phyloP scores from a whole-genome alignment of 495 filamentous ascomycete genomes.

The Neurospora sp. region DNA sequence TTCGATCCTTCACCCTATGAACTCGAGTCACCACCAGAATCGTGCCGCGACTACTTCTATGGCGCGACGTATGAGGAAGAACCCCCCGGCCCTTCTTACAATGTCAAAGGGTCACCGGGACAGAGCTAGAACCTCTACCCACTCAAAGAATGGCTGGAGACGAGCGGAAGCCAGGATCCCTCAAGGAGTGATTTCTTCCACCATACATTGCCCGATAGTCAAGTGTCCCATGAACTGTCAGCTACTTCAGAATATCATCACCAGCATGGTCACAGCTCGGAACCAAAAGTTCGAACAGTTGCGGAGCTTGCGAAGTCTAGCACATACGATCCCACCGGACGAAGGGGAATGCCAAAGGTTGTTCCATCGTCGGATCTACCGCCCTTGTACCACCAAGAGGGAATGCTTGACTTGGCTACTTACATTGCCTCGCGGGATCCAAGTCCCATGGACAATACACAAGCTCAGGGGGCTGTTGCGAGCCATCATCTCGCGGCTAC shows the following conservation, averaged over 20 bases:
- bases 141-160: slow-evolving; percentile 2
- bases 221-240: neutral
- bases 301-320: slow-evolving; percentile 3
- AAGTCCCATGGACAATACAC: neutral
- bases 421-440: neutral
- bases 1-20: neutral
- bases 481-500: neutral
- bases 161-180: neutral
- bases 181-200: neutral
- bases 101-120: neutral
- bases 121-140: slow-evolving; percentile 10
- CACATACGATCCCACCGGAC: neutral
- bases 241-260: slow-evolving; percentile 1
- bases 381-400: slow-evolving; percentile 3
- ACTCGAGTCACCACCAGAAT: neutral
- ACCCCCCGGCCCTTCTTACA: neutral
- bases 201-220: neutral
- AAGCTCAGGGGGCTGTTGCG: neutral
- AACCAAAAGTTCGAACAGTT: slow-evolving; percentile 24
- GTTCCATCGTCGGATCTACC: slow-evolving; percentile 1
- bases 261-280: slow-evolving; percentile 18
- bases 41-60: neutral
- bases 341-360: slow-evolving; percentile 5
- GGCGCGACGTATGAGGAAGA: neutral
- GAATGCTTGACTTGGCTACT: neutral